phyloP scores from a whole-genome alignment of 2,329 filamentous ascomycete genomes.

The Colletotrichum theobromicola region DNA sequence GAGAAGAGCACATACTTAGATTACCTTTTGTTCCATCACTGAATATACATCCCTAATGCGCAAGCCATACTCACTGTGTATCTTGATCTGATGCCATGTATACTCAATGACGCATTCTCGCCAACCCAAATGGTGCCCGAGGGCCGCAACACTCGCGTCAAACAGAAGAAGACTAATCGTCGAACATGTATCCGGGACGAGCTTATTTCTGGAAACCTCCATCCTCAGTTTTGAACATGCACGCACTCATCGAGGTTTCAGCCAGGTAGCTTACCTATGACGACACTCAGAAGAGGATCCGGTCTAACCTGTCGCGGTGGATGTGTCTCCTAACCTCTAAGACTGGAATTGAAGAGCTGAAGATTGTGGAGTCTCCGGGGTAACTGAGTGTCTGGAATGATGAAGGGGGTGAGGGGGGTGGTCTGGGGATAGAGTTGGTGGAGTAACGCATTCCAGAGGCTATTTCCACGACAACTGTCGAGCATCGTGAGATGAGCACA shows the following conservation, averaged over 20 bases:
- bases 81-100: not conserved
- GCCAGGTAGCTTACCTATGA: not conserved
- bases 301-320: not conserved
- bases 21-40: not conserved
- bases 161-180: no score
- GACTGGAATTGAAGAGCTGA: not conserved
- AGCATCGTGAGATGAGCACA: not conserved
- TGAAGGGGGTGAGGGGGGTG: not conserved
- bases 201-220: no score
- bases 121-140: no score
- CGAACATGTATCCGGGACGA: no score
- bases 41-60: constrained; percentile 4
- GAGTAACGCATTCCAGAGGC: not conserved
- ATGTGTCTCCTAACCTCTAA: not conserved
- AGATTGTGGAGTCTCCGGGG: not conserved
- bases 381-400: not conserved
- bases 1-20: constrained; percentile 5
- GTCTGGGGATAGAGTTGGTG: not conserved
- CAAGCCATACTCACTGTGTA: not conserved
- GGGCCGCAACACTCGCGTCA: no score
- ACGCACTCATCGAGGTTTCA: no score
- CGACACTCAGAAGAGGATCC: not conserved
- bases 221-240: no score
- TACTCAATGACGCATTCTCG: not conserved
- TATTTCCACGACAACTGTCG: not conserved